Evolutionary conservation across 75 land plant species (phyloP).

Genomic region (Azolla pinnata): DNA sequence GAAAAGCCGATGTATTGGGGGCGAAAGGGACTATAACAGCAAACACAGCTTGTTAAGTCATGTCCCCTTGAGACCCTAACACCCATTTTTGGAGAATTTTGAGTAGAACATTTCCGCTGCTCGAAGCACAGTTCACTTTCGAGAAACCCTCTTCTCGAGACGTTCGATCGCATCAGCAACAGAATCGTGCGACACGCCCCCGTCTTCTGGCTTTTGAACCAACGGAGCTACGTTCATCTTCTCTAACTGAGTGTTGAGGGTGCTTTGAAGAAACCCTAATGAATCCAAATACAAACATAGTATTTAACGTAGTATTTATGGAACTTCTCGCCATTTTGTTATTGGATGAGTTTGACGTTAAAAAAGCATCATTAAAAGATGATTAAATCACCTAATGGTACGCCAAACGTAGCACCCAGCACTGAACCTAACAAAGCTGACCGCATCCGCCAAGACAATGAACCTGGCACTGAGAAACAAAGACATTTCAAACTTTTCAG

Average conservation of each 20-base stretch:
- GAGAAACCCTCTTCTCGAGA: constrained; percentile 21
- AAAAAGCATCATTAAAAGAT: too few relatives aligned
- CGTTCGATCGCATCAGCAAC: constrained; percentile 18
- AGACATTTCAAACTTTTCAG: too few relatives aligned
- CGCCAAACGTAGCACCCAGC: constrained; percentile 71
- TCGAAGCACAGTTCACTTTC: too few relatives aligned
- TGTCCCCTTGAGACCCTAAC: too few relatives aligned
- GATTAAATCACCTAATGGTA: constrained; percentile 94
- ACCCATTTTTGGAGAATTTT: too few relatives aligned
- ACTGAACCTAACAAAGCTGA: constrained; percentile 66
- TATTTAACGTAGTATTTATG: background rate
- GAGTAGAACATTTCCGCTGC: too few relatives aligned
- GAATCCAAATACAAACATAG: background rate
- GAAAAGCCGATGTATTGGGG: too few relatives aligned
- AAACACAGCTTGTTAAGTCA: too few relatives aligned
- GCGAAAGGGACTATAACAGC: too few relatives aligned
- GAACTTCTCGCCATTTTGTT: too few relatives aligned
- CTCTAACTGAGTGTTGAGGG: constrained; percentile 12
- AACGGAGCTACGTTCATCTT: constrained; percentile 1
- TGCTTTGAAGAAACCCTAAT: constrained; percentile 15
- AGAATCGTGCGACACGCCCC: background rate
- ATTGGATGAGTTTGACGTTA: too few relatives aligned
- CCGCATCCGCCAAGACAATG: constrained; percentile 64
- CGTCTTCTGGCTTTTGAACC: constrained; percentile 4
- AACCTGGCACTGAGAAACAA: constrained; percentile 68